Conservation (phyloP, 768 basidiomycete genomes). For the Mycena olivaceomarginata region DNA sequence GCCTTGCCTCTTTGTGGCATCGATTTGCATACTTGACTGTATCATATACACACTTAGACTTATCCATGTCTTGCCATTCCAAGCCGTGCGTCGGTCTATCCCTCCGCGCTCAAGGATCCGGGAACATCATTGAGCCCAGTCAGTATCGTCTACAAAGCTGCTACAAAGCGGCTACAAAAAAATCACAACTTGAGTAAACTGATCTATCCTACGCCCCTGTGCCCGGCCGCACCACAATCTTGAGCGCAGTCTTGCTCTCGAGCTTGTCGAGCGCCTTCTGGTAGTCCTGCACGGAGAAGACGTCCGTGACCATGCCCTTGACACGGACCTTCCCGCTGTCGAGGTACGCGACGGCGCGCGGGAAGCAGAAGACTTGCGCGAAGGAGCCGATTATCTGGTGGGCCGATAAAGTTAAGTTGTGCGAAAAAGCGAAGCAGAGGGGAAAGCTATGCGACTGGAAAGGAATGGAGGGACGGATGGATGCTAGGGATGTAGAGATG, state of each 20-base stretch:
- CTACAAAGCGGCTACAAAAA: neutral
- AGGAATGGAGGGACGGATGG: no score
- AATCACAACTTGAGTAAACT: no score
- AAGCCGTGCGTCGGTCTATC: no score
- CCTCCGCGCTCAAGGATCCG: no score
- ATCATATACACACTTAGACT: neutral
- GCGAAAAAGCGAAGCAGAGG: neutral
- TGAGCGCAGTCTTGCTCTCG: conserved; percentile 72
- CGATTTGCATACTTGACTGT: neutral
- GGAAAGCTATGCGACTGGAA: neutral
- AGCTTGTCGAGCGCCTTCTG: conserved; percentile 81
- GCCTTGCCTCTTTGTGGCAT: conserved; percentile 3
- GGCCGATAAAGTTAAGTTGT: neutral
- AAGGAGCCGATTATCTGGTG: conserved; percentile 93
- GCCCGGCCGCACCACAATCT: conserved; percentile 68
- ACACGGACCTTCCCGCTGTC: conserved; percentile 90
- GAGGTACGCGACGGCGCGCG: conserved; percentile 91
- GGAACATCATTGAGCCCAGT: no score
- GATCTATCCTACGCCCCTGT: no score
- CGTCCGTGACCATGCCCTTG: conserved; percentile 76
- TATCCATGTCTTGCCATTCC: no score
- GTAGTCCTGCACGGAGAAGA: conserved; percentile 75
- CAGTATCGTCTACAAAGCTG: neutral
- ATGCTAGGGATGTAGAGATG: conserved; percentile 41
- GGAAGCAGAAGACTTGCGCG: conserved; percentile 93